A percentile compares a stretch with the other conserved stretches of the same genome.
Conservation (phyloP, 345 rosid genomes). For the Eucalyptus tenuipes region DNA sequence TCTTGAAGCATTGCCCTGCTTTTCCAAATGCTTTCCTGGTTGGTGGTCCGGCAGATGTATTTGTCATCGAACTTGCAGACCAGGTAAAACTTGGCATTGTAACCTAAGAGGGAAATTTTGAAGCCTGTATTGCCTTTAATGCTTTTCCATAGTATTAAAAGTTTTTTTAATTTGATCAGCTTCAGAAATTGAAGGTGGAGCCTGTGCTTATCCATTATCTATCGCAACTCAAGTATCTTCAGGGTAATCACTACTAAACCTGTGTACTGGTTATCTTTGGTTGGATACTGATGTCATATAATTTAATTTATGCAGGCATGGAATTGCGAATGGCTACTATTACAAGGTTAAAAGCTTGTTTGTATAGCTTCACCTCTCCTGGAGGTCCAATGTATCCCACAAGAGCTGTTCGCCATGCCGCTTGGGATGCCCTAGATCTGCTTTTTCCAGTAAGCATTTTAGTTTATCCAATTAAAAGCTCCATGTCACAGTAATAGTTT, state of each 20-base stretch:
- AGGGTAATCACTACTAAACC: conserved; percentile 27
- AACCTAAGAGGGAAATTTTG: not conserved
- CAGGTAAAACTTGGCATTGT: conserved; percentile 41
- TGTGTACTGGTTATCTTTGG: not conserved
- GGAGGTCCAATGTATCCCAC: conserved; percentile 99
- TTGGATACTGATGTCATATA: not conserved
- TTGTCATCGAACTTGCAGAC: conserved; percentile 89
- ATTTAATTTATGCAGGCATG: conserved; percentile 39
- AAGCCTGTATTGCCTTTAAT: not conserved
- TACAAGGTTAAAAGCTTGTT: conserved; percentile 84
- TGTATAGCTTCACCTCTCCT: conserved; percentile 93
- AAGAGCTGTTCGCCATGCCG: conserved; percentile 97
- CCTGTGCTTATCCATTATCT: conserved; percentile 91
- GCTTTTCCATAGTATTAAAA: not conserved
- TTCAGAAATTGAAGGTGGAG: conserved; percentile 95
- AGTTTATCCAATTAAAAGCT: not conserved
- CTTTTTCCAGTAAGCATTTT: conserved; percentile 81
- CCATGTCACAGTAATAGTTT: not conserved
- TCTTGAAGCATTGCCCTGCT: conserved; percentile 61
- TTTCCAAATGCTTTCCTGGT: conserved; percentile 83
- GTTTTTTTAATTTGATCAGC: conserved; percentile 19
- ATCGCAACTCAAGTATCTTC: conserved; percentile 70
- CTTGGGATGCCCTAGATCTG: conserved; percentile 90
- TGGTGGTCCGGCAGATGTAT: conserved; percentile 82
- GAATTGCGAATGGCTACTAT: conserved; percentile 95